Evolutionary conservation across 2,329 filamentous ascomycete genomes (phyloP), one percentile per base, ranked within the genome.

Genomic region (Monilinia fructigena): DNA sequence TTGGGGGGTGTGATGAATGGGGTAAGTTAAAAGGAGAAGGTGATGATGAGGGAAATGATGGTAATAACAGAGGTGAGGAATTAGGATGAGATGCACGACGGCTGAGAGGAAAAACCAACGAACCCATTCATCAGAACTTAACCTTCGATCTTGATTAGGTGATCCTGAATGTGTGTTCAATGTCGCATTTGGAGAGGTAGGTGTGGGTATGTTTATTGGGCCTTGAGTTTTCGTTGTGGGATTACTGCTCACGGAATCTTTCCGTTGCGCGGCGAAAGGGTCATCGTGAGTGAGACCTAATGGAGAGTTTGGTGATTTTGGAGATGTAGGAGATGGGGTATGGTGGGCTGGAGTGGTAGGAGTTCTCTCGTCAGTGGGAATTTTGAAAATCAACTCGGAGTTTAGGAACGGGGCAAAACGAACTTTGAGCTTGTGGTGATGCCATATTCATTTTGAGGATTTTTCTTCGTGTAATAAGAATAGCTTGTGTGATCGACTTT

Each of bases 41-140:
- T 40, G 58, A 61, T 40, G 45, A 60, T 11, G 56, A 60, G 12
- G 45, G 56, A 48, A 48, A 16, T 11, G 45, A 60, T 48, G 56
- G 56, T 38, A 60, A 50, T 38, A 60, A 50, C 28, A 60, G 10
- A 18, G 56, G 56, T 26, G 56, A 60, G 4, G 58, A 61, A 35
- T 35, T 20, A 16, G 58, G 58, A 50, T 61, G 58, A 1, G 20
- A 61, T 26, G 5, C 18, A 61, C 28, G 56, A 59, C 47, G 45
- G 50, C n/a, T 50, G 8, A 58, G 40, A 58, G 52, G 31, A 23
- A 65, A 60, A 45, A 35, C 18, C 58, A 55, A 55, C 56, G 42
- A 59, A 66, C 64, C 64, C 64, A 66, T 63, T 66, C 64, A 66
- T 66, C 64, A 40, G 64, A 66, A 63, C 64, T 66, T n/a, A 62